These are phyloP conservation scores for Cornus suecica DNA, from an alignment of 148 eudicot species.

Conservation along the genomic window DNA sequence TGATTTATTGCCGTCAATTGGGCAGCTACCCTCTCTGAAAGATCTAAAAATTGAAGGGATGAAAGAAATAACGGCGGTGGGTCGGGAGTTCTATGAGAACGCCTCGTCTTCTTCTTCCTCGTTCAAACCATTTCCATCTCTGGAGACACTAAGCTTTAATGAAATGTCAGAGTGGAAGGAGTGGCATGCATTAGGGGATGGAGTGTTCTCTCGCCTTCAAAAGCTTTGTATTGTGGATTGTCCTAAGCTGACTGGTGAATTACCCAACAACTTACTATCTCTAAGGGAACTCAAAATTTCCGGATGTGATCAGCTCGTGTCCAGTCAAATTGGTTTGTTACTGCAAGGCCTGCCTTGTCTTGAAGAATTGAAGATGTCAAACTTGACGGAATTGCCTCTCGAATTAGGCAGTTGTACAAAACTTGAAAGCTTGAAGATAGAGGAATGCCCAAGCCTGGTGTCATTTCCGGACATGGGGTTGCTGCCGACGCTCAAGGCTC, in stretches of 20 bases:
- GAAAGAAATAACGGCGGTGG: background rate
- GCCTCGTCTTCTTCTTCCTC: too few species aligned
- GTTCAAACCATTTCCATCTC: background rate
- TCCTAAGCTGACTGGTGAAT: background rate
- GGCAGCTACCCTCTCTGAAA: constrained; percentile 7
- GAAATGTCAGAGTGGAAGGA: background rate
- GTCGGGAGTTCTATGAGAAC: background rate
- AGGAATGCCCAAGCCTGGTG: too few species aligned
- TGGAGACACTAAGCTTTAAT: background rate
- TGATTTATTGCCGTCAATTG: constrained; percentile 5
- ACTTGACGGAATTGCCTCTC: too few species aligned
- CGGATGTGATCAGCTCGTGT: background rate
- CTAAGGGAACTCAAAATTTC: background rate
- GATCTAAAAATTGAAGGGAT: constrained; percentile 4
- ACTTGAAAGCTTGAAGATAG: too few species aligned
- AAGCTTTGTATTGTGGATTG: background rate
- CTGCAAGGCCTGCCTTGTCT: too few species aligned
- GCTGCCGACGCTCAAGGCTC: too few species aligned
- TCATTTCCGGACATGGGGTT: too few species aligned
- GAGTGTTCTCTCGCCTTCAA: background rate
- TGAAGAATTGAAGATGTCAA: too few species aligned
- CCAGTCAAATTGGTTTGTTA: too few species aligned
- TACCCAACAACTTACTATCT: background rate
- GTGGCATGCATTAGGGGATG: background rate
- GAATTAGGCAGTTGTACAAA: too few species aligned